Evolutionary conservation across 2,329 filamentous ascomycete species (phyloP).

Genomic region (Arthroderma uncinatum): DNA sequence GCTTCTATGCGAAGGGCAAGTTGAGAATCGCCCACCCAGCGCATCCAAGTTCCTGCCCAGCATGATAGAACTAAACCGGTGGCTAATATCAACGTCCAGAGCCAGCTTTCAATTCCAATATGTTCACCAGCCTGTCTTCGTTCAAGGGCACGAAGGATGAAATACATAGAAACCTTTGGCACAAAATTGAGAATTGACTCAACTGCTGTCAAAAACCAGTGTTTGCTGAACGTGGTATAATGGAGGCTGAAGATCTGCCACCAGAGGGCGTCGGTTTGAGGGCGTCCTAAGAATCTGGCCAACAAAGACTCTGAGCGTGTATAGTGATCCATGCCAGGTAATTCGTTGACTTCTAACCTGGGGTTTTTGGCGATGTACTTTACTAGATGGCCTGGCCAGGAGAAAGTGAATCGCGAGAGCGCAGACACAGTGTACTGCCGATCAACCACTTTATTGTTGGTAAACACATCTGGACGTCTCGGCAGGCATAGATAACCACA

Average conservation of each 20-base stretch:
- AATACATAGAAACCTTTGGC: constrained; percentile 4
- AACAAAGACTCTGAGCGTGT: background rate
- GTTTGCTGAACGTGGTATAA: background rate
- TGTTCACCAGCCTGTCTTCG: background rate
- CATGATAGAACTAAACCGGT: background rate
- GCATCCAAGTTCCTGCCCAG: background rate
- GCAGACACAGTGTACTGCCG: constrained; percentile 3
- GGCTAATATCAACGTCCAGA: background rate
- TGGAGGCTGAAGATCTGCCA: background rate
- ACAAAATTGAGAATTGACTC: background rate
- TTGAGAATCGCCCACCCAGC: background rate
- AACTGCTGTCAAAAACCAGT: background rate
- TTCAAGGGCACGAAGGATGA: constrained; percentile 4
- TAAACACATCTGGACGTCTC: constrained; percentile 3
- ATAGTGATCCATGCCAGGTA: constrained; percentile 1
- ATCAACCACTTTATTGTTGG: constrained; percentile 1
- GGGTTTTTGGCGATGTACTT: constrained; percentile 5
- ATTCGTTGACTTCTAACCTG: background rate
- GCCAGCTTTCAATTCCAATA: background rate
- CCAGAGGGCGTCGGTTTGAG: background rate
- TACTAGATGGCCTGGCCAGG: constrained; percentile 1
- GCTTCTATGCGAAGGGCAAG: constrained; percentile 3
- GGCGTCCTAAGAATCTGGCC: background rate
- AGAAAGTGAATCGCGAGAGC: constrained; percentile 1
- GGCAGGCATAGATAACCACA: background rate